phyloP scores from a whole-genome alignment of 2,329 filamentous ascomycete genomes.

The Talaromyces sp. region DNA sequence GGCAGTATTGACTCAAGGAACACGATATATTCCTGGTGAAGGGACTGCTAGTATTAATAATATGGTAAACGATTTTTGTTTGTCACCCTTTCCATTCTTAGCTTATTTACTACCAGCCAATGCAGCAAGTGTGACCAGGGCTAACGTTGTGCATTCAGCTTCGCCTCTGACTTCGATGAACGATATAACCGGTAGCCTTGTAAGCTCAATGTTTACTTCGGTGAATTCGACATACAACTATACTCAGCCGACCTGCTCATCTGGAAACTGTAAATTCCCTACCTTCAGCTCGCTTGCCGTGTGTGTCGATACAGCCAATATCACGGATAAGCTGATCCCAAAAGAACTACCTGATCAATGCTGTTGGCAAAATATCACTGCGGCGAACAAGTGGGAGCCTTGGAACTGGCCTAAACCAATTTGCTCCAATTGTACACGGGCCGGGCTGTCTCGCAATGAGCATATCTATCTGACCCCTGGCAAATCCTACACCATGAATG shows the following conservation, averaged over 20 bases:
- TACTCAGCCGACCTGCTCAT: background rate
- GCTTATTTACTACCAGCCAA: background rate
- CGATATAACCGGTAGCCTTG: background rate
- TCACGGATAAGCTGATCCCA: background rate
- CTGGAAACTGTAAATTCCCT: slow-evolving; percentile 2
- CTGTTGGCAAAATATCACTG: background rate
- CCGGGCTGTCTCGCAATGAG: background rate
- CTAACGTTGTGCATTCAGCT: too few species aligned
- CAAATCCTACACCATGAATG: background rate
- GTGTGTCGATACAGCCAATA: background rate
- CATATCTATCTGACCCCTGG: background rate
- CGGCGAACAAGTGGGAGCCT: background rate
- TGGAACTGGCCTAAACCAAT: background rate
- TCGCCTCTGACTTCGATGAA: too few species aligned
- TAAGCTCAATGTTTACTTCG: background rate
- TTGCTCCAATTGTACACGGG: slow-evolving; percentile 3
- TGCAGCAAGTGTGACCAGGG: too few species aligned
- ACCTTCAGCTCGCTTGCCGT: background rate
- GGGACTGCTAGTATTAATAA: background rate
- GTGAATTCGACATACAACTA: background rate
- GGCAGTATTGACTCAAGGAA: background rate
- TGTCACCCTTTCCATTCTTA: background rate
- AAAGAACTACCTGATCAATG: background rate
- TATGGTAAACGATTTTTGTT: background rate
- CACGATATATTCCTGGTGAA: background rate